Evolutionary conservation across 257 asterid species (phyloP), one percentile per base, ranked within the genome.

Genomic region (Dorcoceras hygrometricum): DNA sequence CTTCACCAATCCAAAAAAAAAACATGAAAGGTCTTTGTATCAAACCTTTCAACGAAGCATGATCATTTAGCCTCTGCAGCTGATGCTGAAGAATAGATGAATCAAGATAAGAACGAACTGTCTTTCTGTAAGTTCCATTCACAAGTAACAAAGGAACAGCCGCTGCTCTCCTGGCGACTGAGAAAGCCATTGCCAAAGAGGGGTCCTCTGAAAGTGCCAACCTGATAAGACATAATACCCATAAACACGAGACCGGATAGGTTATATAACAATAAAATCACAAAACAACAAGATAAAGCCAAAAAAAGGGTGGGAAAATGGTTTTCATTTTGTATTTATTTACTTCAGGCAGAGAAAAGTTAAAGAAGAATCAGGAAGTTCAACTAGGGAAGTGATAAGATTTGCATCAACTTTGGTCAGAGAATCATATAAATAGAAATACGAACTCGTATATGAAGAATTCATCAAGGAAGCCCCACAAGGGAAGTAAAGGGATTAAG

Each of bases 61-160:
- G 97, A 26, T 85, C 95, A 22, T 76, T 80, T 71, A 85, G 80
- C 86, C 94, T 86, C 88, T 73, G 87, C 81, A 93, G 74, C 87
- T 93, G 99, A 77, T 93, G 96, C 83, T 90, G 97, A 75, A 93
- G 96, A 83, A 88, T 90, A 62, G 96, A 81, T 69, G 97, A 90
- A 80, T 93, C 99, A 59, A 90, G 90, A 86, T 88, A 93, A 25
- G 97, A 80, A 28, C 95, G 95, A 32, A 87, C 91, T 62, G 99
- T 90, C 82, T 86, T 93, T 63, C 97, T 83, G 65, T 88, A 90
- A 28, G 99, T 93, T 72, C 99, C 99, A 78, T 93, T 93, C 74
- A 93, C 99, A 64, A 93, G 96, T 68, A 93, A 83, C 58, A 80
- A 74, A 14, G 99, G 99, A 24, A 93, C 95, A 70, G 96, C 89